Evolutionary conservation across 2,329 filamentous ascomycete species (phyloP).

Genomic region (Talaromyces sp.): DNA sequence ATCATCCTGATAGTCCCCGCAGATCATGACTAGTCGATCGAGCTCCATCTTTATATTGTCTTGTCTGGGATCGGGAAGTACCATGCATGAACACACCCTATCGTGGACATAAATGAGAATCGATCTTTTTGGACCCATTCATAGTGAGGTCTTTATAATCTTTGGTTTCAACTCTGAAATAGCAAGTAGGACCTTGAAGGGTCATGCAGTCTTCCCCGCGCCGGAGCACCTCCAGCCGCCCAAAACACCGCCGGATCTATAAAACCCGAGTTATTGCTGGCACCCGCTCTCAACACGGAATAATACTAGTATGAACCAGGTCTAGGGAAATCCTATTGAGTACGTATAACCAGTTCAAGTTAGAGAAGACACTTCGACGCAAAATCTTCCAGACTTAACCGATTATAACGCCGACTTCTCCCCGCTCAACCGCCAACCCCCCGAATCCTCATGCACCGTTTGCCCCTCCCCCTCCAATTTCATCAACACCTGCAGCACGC

Average conservation of each 20-base stretch:
- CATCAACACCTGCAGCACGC: slow-evolving; percentile 74
- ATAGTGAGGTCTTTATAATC: too few relatives aligned
- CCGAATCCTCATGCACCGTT: slow-evolving; percentile 49
- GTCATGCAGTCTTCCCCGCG: too few relatives aligned
- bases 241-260: neutral
- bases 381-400: neutral
- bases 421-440: slow-evolving; percentile 33
- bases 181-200: too few relatives aligned
- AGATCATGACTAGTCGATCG: neutral
- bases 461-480: slow-evolving; percentile 78
- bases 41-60: too few relatives aligned
- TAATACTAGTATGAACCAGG: too few relatives aligned
- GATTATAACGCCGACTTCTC: slow-evolving; percentile 34
- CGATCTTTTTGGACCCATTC: neutral
- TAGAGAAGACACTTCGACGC: too few relatives aligned
- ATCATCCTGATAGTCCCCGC: slow-evolving; percentile 8
- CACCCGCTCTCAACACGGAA: too few relatives aligned
- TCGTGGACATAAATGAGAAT: neutral
- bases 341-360: too few relatives aligned
- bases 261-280: neutral
- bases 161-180: too few relatives aligned
- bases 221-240: neutral
- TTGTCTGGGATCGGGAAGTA: too few relatives aligned
- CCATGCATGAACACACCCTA: too few relatives aligned
- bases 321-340: too few relatives aligned